Base-by-base conservation (phyloP, 306 rosid species). In the Cucurbita ficifolia region DNA sequence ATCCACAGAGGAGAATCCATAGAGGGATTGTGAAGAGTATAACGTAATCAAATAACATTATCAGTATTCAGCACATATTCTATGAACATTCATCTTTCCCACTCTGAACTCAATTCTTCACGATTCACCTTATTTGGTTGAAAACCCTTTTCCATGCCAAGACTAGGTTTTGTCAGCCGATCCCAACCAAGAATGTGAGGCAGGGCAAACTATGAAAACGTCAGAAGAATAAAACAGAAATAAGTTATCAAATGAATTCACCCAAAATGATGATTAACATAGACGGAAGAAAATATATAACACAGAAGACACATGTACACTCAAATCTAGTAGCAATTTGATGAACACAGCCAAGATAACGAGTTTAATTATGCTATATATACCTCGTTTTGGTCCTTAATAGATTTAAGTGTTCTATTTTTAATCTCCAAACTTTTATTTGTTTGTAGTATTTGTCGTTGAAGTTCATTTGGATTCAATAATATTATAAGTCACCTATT, bases 141-240 rank as follows among this genome's bases (percentile, higher is more conserved):
- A 65, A 43, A 3, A 55, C 56, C 74, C 58, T 80, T 82, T 72
- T 46, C 81, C 60, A n/a, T 56, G 72, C 60, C 82, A 11, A 7
- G 19, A 24, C 70, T 60, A 39, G 82, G 84, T 70, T 79, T 84
- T 65, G 89, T 86, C 78, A 90, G 29, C 64, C 80, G 85, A 78
- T 88, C 88, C 97, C 98, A 93, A 48, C 97, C 97, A 86, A 93
- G 84, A 72, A 93, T 86, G 86, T 82, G 92, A 42, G 97, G 98
- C 78, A 93, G 80, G 8, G 89, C 97, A 81, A 87, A 93, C 98
- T 93, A 88, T 79, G 40, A 42, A 17, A 74, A 69, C 70, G 29
- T 36, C 53, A 39, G 9, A 60, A 78, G 40, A 74, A 43, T 18
- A 42, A 64, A 64, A 65, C n/a, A n/a, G 43, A 16, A 8, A 38